Conservation (phyloP, 345 rosid genomes). For the Populus davidiana region DNA sequence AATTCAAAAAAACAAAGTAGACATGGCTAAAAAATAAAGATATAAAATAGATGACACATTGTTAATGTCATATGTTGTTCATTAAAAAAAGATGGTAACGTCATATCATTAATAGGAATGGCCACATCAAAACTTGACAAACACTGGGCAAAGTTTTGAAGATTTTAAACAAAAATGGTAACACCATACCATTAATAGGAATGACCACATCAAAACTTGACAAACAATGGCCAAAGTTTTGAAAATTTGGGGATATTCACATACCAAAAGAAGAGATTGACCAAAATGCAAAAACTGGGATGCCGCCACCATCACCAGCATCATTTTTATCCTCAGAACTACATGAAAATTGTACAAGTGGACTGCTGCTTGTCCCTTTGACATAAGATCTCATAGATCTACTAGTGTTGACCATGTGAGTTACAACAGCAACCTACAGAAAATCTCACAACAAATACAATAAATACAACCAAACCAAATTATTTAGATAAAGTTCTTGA, state of each 20-base stretch:
- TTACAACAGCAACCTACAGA: constrained; percentile 54
- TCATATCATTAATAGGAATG: not conserved
- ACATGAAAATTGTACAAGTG: constrained; percentile 60
- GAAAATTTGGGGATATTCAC: not conserved
- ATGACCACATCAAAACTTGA: not conserved
- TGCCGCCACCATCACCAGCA: constrained; percentile 70
- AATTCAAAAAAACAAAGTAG: too few species aligned
- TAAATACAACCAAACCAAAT: not conserved
- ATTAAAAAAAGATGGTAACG: not conserved
- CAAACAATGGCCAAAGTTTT: not conserved
- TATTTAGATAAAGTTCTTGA: not conserved
- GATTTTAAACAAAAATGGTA: not conserved
- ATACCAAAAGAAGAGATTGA: constrained; percentile 59
- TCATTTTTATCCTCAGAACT: constrained; percentile 48
- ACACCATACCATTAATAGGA: not conserved
- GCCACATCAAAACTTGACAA: not conserved
- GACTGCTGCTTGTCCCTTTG: constrained; percentile 44
- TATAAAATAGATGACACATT: too few species aligned
- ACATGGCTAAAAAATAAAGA: too few species aligned
- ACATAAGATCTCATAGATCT: constrained; percentile 64
- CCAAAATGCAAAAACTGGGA: constrained; percentile 61
- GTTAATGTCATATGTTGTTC: too few species aligned
- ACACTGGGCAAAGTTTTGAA: not conserved
- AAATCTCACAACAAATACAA: constrained; percentile 1
- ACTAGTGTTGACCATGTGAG: constrained; percentile 54